A percentile compares a stretch with the other conserved stretches of the same genome.
Conservation (phyloP, 108 stramenopile species). For the Pseudonitzschia pungens region DNA sequence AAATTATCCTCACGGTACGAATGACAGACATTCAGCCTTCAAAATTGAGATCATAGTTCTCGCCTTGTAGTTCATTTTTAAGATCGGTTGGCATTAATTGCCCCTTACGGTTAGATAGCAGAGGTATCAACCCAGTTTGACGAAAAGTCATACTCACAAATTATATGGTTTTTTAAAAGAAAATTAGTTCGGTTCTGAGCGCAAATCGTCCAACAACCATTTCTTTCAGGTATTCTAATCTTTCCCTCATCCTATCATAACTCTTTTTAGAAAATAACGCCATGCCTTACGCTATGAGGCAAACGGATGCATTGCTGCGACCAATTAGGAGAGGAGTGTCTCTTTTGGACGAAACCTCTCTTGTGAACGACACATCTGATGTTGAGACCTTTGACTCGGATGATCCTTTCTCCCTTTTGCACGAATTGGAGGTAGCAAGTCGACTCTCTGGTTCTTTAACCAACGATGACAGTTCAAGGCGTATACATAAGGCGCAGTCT, state of each 20-base stretch:
- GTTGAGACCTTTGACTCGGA: neutral
- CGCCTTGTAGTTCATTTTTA: neutral
- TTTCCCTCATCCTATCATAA: no score
- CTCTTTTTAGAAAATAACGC: no score
- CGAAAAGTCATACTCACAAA: neutral
- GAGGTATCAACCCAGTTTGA: no score
- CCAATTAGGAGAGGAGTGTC: conserved; percentile 8
- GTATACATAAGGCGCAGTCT: neutral
- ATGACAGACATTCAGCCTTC: neutral
- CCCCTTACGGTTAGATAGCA: neutral
- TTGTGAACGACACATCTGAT: conserved; percentile 4
- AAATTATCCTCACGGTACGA: neutral
- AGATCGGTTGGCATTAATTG: neutral
- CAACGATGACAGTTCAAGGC: neutral
- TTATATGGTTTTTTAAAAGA: neutral
- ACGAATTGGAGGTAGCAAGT: neutral
- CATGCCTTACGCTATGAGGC: no score
- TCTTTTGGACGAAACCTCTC: neutral
- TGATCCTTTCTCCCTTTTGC: conserved; percentile 7
- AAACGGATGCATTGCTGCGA: neutral
- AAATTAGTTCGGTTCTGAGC: no score
- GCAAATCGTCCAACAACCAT: no score
- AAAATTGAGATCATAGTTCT: neutral
- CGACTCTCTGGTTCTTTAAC: neutral
- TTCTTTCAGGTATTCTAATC: no score